Evolutionary conservation across 257 asterid species (phyloP), one percentile per base, ranked within the genome.

Genomic region (Nicotiana tomentosiformis): DNA sequence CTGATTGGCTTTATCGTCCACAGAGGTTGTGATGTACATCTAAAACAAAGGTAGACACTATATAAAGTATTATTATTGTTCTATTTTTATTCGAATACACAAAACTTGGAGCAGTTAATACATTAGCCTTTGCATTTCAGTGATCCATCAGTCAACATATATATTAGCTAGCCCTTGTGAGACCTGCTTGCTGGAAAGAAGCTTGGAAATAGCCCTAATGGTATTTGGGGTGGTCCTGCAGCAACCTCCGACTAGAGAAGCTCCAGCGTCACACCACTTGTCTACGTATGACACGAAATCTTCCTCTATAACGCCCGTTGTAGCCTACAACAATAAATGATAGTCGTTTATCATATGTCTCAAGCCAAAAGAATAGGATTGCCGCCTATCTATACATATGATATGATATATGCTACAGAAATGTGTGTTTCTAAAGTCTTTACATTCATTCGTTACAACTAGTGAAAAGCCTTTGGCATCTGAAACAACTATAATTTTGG

Each of bases 181-280:
- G 84, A 18, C 86, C 56, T 53, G 53, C 64, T 39, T 53, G 53
- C 64, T 39, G 1, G 91, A 88, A 51, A 92, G 92, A 68, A 84
- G 84, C 86, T 88, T 87, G 2, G 91, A 88, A 83, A 95, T 93
- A 60, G 90, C 97, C 84, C 89, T 90, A 29, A 93, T 84, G 68
- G 99, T 93, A 37, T 90, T 85, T 0, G 98, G 97, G 1, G 98
- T 93, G 8, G 98, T 95, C 81, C 97, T 88, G 88, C 99, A 93
- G 57, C 98, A 95, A 49, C 99, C 99, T 85, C 99, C 98, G 1
- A 93, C 39, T 0, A 95, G 89, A 32, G 93, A 91, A 11, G 97
- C 99, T 74, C 99, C 98, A 0, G 93, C 93, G 5, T 93, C 95
- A 4, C 85, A 83, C 99, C 99, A 95, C 83, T 92, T 92, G 84